Conservation (phyloP, 805 yeast genomes). For the Naumovozyma castellii region DNA sequence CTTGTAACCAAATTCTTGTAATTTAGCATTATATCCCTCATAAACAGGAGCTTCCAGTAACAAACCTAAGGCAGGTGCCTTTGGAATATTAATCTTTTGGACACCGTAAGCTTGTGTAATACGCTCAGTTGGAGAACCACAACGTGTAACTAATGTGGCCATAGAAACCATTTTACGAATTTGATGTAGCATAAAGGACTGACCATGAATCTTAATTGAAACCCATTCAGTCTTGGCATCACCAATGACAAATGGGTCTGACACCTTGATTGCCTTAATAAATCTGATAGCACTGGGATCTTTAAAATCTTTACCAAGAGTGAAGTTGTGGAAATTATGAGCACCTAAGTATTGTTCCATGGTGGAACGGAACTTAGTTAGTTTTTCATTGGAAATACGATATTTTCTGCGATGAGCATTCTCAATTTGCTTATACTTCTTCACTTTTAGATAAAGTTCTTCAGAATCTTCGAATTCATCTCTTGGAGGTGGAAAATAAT, state of each 20-base stretch:
- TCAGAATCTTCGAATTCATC: constrained; percentile 35
- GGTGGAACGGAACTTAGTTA: constrained; percentile 55
- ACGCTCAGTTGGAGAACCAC: constrained; percentile 73
- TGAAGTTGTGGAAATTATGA: constrained; percentile 87
- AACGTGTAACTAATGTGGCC: constrained; percentile 73
- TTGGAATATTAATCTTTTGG: constrained; percentile 79
- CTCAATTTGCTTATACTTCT: constrained; percentile 52
- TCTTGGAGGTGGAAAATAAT: constrained; percentile 30
- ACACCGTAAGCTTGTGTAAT: constrained; percentile 69
- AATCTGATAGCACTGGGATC: constrained; percentile 80
- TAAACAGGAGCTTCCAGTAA: constrained; percentile 87
- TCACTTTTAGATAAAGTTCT: constrained; percentile 32
- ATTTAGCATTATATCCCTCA: constrained; percentile 66
- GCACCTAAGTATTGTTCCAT: constrained; percentile 72
- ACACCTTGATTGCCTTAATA: constrained; percentile 69
- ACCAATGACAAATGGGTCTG: constrained; percentile 85
- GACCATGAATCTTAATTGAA: constrained; percentile 91
- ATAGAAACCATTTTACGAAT: constrained; percentile 90
- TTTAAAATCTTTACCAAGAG: constrained; percentile 68
- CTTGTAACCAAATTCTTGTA: constrained; percentile 69
- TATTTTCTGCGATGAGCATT: constrained; percentile 57
- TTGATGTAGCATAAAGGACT: constrained; percentile 91
- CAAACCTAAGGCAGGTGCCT: constrained; percentile 93
- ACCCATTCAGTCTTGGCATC: constrained; percentile 93
- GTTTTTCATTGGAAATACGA: constrained; percentile 53